phyloP scores from a whole-genome alignment of 306 rosid genomes.

The Elaeagnus macrophylla region DNA sequence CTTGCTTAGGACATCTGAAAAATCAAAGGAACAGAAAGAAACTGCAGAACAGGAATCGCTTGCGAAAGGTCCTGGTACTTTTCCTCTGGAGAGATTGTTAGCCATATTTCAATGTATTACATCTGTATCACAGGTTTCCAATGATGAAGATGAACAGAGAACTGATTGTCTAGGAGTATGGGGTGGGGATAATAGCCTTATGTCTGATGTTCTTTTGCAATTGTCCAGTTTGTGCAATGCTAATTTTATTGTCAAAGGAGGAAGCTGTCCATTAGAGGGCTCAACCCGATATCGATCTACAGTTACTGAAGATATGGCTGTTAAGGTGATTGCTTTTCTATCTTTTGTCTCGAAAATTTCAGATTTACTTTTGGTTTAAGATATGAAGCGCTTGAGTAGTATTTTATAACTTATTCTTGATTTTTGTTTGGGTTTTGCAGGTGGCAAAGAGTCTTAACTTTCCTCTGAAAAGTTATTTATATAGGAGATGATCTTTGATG shows the following conservation, averaged over 20 bases:
- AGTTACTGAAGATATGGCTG: constrained; percentile 62
- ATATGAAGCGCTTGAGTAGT: not conserved
- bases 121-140: constrained; percentile 52
- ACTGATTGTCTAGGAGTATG: constrained; percentile 32
- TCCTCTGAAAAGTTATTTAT: constrained; percentile 77
- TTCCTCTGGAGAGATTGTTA: constrained; percentile 83
- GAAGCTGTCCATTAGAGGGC: constrained; percentile 84
- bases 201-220: constrained; percentile 79
- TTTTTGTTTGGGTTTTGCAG: constrained; percentile 31
- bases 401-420: not conserved
- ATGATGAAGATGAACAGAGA: constrained; percentile 47
- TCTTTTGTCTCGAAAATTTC: not conserved
- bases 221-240: constrained; percentile 87
- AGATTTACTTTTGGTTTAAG: not conserved
- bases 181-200: constrained; percentile 40
- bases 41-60: constrained; percentile 65
- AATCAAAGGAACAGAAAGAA: constrained; percentile 62
- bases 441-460: constrained; percentile 89
- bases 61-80: constrained; percentile 93
- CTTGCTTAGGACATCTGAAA: constrained; percentile 47
- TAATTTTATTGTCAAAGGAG: constrained; percentile 70
- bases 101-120: constrained; percentile 88
- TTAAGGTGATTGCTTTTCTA: constrained; percentile 42
- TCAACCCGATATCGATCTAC: constrained; percentile 70
- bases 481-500: constrained; percentile 40